A percentile compares a stretch with the other conserved stretches of the same genome.
These are phyloP conservation scores for Picea abies DNA, from an alignment of 83 land plant species.

Conservation along the genomic window DNA sequence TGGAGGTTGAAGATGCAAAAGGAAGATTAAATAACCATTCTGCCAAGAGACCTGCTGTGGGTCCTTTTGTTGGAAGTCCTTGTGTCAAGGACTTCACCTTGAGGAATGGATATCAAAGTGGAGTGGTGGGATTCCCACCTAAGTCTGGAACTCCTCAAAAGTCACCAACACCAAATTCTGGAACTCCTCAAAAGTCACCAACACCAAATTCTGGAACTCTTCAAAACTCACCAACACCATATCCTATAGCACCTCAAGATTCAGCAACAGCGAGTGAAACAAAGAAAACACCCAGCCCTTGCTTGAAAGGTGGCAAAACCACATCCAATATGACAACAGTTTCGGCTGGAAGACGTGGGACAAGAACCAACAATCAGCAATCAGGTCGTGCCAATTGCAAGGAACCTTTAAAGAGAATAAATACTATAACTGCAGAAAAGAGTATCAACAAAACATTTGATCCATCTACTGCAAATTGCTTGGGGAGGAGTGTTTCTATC, in stretches of 20 bases:
- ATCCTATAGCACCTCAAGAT: not conserved
- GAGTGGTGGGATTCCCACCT: not conserved
- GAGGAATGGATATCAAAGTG: not conserved
- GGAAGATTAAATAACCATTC: not conserved
- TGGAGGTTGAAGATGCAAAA: conserved; percentile 1
- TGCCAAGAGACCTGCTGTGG: conserved; percentile 6
- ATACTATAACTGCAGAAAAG: not conserved
- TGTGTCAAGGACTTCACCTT: not conserved
- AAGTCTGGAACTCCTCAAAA: not conserved
- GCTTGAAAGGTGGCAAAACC: not conserved
- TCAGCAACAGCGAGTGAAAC: not conserved
- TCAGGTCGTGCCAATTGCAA: not conserved
- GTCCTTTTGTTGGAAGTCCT: not conserved
- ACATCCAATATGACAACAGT: not conserved
- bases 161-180: not conserved
- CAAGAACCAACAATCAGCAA: not conserved
- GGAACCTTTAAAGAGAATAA: not conserved
- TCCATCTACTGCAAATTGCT: not conserved
- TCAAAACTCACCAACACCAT: conserved; percentile 1
- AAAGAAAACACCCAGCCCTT: not conserved
- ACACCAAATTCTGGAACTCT: not conserved
- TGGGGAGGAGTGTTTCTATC: not conserved
- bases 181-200: not conserved
- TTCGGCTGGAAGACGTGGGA: not conserved
- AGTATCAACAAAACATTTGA: not conserved